Evolutionary conservation across 1,284 basidiomycete genomes (phyloP), one percentile per base, ranked within the genome.

Genomic region (Trametes hirsuta): DNA sequence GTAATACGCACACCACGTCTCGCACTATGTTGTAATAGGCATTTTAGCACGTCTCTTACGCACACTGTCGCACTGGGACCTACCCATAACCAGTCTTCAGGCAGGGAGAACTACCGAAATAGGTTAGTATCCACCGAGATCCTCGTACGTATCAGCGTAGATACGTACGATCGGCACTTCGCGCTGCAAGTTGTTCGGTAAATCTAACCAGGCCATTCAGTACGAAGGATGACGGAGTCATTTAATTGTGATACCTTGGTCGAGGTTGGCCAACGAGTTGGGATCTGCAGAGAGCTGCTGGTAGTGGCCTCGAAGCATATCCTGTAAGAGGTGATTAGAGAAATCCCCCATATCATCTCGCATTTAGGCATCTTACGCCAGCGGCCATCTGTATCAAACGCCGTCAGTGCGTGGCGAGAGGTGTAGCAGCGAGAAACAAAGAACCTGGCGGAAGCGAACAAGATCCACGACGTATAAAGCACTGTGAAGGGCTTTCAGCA

Each of bases 401-500:
- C 11, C 42, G 46, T 65, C 34, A 64, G 59, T 14, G 10, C 37
- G 14, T 55, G 66, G 61, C 42, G 50, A 22, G 14, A 22, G 59
- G 39, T 47, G 50, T 30, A 37, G 22, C 47, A 60, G 25, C 36
- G 8, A 35, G 25, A 18, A 37, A 37, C 6, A 48, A 68, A 84
- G 47, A 65, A 87, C 87, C 77, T 93, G 88, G 65, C 97, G 88
- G 86, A 99, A 98, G 15, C 92, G 86, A 50, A 94, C 90, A n/a
- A 99, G 84, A 75, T 99, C 97, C 46, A 99, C 88, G 8, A 99
- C 94, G 73, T 98, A 99, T 0, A 99, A 79, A 0, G 97, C 96
- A 74, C 94, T 95, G 37, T 24, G 30, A 3, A 52, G 37, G 48
- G 66, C 30, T 30, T 57, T 37, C 4, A 36, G 45, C 34, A 52